Conservation (phyloP, 2,329 filamentous ascomycete genomes). For the Mycogone perniciosa region DNA sequence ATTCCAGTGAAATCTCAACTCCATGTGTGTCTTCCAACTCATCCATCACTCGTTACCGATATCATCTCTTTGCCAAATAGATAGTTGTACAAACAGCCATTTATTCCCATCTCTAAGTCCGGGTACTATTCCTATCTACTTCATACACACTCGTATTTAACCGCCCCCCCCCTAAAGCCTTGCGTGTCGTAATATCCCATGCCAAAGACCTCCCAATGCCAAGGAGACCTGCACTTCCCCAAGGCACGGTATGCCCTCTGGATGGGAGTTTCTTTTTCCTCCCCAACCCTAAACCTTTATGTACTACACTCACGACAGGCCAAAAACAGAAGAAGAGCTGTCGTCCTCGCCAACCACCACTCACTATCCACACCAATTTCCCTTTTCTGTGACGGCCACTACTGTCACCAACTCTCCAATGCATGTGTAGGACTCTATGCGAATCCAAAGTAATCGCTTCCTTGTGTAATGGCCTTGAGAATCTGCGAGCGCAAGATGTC, state of each 20-base stretch:
- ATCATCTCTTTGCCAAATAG: too few species aligned
- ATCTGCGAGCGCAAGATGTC: conserved; percentile 81
- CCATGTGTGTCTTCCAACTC: background rate
- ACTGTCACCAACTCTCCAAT: background rate
- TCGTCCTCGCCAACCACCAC: background rate
- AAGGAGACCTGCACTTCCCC: conserved; percentile 31
- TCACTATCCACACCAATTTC: background rate
- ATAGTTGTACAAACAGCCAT: conserved; percentile 1
- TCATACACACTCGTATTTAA: conserved; percentile 10
- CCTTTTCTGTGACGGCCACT: background rate
- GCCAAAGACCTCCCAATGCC: conserved; percentile 4
- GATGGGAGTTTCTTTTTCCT: background rate
- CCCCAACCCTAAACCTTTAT: conserved; percentile 10
- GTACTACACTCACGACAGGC: conserved; percentile 10
- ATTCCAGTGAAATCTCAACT: background rate
- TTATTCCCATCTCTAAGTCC: conserved; percentile 10
- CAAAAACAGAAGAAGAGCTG: background rate
- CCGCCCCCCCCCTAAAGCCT: conserved; percentile 7
- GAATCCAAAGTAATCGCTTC: conserved; percentile 96
- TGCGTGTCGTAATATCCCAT: conserved; percentile 7
- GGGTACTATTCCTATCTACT: conserved; percentile 8
- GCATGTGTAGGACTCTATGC: conserved; percentile 49
- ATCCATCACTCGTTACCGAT: too few species aligned
- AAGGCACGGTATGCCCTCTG: conserved; percentile 7
- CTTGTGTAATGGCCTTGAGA: conserved; percentile 94